Base-by-base conservation (phyloP, 257 asterid species). In the Dorcoceras hygrometricum region DNA sequence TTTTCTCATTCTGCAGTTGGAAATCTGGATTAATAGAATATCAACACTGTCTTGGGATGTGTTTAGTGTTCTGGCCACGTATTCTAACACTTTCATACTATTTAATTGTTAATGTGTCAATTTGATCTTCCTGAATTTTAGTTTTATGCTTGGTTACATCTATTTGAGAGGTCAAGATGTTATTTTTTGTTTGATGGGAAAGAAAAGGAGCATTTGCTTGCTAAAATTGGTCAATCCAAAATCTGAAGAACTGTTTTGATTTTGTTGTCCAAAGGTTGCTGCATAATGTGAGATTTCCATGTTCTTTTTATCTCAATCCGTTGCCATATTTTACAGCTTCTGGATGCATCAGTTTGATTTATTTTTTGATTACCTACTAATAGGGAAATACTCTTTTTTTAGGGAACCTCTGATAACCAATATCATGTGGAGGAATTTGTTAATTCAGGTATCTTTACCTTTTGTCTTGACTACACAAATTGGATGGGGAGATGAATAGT, bases 391-490 rank as follows among this genome's bases (percentile, higher is more conserved):
- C 55, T 62, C 48, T 26, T 59, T 75, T 82, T 78, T 56, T 69
- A 92, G 98, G 95, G 98, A 92, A 75, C 98, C 99, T 73, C 87
- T 93, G 8, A 87, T 93, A 66, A 90, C 99, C 68, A 93, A 93
- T 76, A 83, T 90, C 72, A 90, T 93, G 99, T 93, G 99, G 99
- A 86, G 99, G 85, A 93, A 93, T 79, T 71, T 89, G 78, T 25
- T 89, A 54, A 72, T 92, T 71, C 98, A 92, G 98, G 98, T 92
- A 84, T 25, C 20, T 5, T 0, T n/a, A 3, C 8, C 26, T 29
- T 63, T 51, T 20, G 4, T 20, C 22, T 19, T 8, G 59, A 23
- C 25, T 23, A 22, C 8, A 19, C 39, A 16, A 20, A 70, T 53
- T 58, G 48, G 66, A 32, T 60, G 54, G 20, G 20, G 22, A 14